phyloP scores from a whole-genome alignment of 805 yeast genomes.

The Nakazawaea sp. region DNA sequence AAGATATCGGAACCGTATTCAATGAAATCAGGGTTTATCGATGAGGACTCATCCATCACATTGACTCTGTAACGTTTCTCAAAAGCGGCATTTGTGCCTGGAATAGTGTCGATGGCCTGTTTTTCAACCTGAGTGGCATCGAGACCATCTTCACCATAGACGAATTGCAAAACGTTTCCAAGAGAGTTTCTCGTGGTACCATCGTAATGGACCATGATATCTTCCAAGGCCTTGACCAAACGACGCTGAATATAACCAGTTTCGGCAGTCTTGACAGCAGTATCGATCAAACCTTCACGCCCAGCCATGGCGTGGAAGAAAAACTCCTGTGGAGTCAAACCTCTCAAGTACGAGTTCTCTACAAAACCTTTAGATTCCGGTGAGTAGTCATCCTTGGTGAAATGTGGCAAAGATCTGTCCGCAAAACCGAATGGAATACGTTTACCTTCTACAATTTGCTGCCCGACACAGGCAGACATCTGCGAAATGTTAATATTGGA shows the following conservation, averaged over 20 bases:
- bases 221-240: slow-evolving; percentile 92
- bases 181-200: slow-evolving; percentile 97
- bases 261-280: slow-evolving; percentile 99
- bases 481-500: slow-evolving; percentile 97
- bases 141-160: slow-evolving; percentile 98
- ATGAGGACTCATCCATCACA: slow-evolving; percentile 60
- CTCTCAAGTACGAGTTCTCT: slow-evolving; percentile 94
- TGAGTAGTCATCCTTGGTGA: slow-evolving; percentile 96
- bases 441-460: slow-evolving; percentile 98
- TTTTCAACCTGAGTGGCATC: slow-evolving; percentile 98
- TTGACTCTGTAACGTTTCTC: slow-evolving; percentile 83
- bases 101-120: slow-evolving; percentile 91
- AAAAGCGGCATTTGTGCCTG: slow-evolving; percentile 82
- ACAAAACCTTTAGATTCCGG: slow-evolving; percentile 98
- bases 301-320: slow-evolving; percentile 99
- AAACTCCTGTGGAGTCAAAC: slow-evolving; percentile 97
- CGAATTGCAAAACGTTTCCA: slow-evolving; percentile 93
- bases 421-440: slow-evolving; percentile 97
- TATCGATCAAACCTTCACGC: slow-evolving; percentile 98
- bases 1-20: slow-evolving; percentile 88
- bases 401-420: slow-evolving; percentile 95
- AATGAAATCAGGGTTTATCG: slow-evolving; percentile 64
- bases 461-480: slow-evolving; percentile 99
- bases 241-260: slow-evolving; percentile 99
- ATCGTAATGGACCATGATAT: slow-evolving; percentile 96